Evolutionary conservation across 176 grass and related monocot species (phyloP), one percentile per base, ranked within the genome.

Genomic region (Themeda triandra): DNA sequence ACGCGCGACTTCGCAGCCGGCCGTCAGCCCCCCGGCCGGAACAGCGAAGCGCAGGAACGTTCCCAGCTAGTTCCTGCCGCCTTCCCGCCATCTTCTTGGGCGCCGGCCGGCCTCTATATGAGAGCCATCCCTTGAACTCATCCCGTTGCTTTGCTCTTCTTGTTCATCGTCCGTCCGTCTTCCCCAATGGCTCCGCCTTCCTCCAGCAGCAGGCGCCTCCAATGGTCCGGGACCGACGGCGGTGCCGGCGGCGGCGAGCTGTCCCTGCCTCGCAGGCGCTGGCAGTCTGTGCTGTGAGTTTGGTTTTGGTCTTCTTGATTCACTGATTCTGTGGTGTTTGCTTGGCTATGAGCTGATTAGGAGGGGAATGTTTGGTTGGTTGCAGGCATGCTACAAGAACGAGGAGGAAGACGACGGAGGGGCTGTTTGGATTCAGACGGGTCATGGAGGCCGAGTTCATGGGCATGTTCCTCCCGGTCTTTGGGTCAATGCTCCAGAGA

Each of bases 261-360:
- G 9, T 87, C 89, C 39, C 37, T 31, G 4, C 89, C 89, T 33
- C 76, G 69, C 68, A 84, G 63, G 49, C 89, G 89, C 12, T 91
- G 89, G 89, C 71, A 72, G 33, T 80, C 85, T 63, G 68, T 80
- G 37, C 76, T 87, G 89, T 91, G 80, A 84, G 89, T 87, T 58
- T 9, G 10, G 21, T 11, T 19, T 59, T 14, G 9, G 8, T 0
- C 10, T 35, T 65, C 25, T 58, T 46, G 1, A 2, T 74, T 19
- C 13, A 30, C 1, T 66, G 1, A 10, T 5, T n/a, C 21, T 13
- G 4, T 40, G 0, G 0, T 25, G 41, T 58, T 73, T 78, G 10
- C 65, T 71, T 32, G 75, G 19, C 69, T 24, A 13, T 62, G 58
- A 80, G 37, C 39, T 87, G 75, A 63, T 83, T 36, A 3, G 45